Percentiles rank a stretch among this genome's conserved stretches.
Evolutionary conservation across 495 filamentous ascomycete species (phyloP).

Genomic region (Daldinia grandis): DNA sequence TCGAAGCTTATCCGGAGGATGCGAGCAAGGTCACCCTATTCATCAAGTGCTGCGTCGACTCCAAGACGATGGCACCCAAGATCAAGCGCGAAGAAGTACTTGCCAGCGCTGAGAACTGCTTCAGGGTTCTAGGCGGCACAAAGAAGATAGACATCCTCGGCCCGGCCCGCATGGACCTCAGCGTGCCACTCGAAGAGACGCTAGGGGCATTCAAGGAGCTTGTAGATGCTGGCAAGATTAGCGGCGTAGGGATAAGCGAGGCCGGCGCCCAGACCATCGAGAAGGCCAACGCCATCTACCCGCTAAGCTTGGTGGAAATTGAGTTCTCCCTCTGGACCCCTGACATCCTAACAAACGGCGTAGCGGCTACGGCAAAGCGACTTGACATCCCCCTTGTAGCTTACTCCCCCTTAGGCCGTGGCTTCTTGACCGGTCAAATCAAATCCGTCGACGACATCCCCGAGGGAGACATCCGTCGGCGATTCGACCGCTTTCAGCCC

Average conservation of each 20-base stretch:
- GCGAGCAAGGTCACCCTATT: slow-evolving; percentile 67
- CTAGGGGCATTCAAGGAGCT: slow-evolving; percentile 43
- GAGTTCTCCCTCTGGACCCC: slow-evolving; percentile 73
- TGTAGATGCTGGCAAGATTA: slow-evolving; percentile 72
- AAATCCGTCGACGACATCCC: slow-evolving; percentile 66
- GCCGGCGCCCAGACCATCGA: slow-evolving; percentile 71
- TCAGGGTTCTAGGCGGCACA: slow-evolving; percentile 64
- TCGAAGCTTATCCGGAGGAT: slow-evolving; percentile 66
- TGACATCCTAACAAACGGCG: slow-evolving; percentile 71
- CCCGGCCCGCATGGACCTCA: slow-evolving; percentile 69
- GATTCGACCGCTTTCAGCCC: slow-evolving; percentile 67
- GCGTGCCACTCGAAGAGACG: slow-evolving; percentile 53
- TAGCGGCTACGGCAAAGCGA: slow-evolving; percentile 69
- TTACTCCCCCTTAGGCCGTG: slow-evolving; percentile 35
- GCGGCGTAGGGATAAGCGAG: slow-evolving; percentile 72
- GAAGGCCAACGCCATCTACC: slow-evolving; percentile 67
- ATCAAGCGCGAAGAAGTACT: slow-evolving; percentile 48
- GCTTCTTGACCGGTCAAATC: slow-evolving; percentile 52
- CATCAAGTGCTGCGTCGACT: slow-evolving; percentile 62
- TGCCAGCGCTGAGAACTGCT: slow-evolving; percentile 62
- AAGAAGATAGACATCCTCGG: slow-evolving; percentile 81
- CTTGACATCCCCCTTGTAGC: slow-evolving; percentile 76
- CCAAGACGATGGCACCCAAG: neutral
- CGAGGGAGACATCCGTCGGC: slow-evolving; percentile 62
- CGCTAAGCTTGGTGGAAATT: slow-evolving; percentile 75